These are phyloP conservation scores for Colletotrichum sp. DNA, from an alignment of 2,329 filamentous ascomycete species.

Conservation along the genomic window DNA sequence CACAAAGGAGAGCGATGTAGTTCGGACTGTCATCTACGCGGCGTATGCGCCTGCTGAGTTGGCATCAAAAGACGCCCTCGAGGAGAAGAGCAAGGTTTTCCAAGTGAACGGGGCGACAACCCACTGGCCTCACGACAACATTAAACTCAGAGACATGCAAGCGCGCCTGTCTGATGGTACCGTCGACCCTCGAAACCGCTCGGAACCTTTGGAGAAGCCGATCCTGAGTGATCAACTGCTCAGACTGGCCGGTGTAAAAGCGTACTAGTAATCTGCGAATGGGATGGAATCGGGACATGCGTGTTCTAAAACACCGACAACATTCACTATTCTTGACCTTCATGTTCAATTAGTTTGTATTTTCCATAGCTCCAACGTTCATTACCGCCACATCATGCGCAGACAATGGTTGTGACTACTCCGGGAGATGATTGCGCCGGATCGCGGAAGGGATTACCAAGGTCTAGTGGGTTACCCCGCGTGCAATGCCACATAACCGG, in stretches of 20 bases:
- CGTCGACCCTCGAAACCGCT: neutral
- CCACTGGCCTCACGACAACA: neutral
- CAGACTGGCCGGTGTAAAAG: neutral
- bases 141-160: neutral
- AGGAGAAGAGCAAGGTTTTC: neutral
- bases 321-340: neutral
- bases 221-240: neutral
- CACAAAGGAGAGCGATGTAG: neutral
- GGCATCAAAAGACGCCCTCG: neutral
- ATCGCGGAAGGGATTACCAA: neutral
- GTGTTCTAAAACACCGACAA: neutral
- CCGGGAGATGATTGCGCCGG: neutral
- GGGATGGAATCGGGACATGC: neutral
- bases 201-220: neutral
- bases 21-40: neutral
- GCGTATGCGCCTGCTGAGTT: neutral
- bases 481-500: neutral
- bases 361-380: neutral
- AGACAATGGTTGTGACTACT: neutral
- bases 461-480: neutral
- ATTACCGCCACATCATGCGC: neutral
- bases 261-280: neutral
- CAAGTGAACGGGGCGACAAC: neutral
- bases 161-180: neutral
- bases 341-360: neutral